Conservation (phyloP, 352 stramenopile genomes). For the Phytophthora constricta region DNA sequence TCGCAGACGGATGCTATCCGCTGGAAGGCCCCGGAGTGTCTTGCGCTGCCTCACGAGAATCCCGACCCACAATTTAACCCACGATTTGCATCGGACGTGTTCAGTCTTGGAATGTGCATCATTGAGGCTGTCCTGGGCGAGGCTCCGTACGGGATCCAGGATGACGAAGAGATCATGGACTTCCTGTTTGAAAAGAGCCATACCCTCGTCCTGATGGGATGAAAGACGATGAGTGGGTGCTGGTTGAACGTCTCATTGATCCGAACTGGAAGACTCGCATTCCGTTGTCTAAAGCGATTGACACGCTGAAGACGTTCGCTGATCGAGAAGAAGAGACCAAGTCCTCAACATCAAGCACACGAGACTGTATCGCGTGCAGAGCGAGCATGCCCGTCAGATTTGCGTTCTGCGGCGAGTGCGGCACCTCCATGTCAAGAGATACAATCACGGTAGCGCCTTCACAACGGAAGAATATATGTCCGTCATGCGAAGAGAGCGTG, state of each 20-base stretch:
- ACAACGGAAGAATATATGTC: neutral
- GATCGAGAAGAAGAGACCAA: slow-evolving; percentile 10
- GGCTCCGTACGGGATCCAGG: too few relatives aligned
- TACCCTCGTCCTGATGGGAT: slow-evolving; percentile 2
- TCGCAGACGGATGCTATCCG: slow-evolving; percentile 21
- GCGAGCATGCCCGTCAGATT: slow-evolving; percentile 6
- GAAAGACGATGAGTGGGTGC: slow-evolving; percentile 25
- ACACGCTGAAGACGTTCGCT: slow-evolving; percentile 20
- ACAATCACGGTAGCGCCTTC: neutral
- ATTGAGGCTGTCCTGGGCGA: too few relatives aligned
- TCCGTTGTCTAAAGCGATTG: slow-evolving; percentile 12
- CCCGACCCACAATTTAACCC: slow-evolving; percentile 3
- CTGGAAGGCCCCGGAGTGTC: slow-evolving; percentile 3
- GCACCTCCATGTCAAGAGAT: neutral
- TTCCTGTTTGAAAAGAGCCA: neutral
- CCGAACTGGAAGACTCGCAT: slow-evolving; percentile 13
- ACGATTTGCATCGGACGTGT: too few relatives aligned
- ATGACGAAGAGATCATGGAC: too few relatives aligned
- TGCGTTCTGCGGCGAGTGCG: slow-evolving; percentile 11
- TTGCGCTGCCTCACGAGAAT: slow-evolving; percentile 7
- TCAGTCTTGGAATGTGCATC: too few relatives aligned
- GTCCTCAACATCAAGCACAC: neutral
- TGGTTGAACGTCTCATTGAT: slow-evolving; percentile 17
- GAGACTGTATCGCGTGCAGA: neutral
- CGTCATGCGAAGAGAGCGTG: slow-evolving; percentile 6